phyloP scores from a whole-genome alignment of 257 asterid species.

The Salvia rosmarinus region DNA sequence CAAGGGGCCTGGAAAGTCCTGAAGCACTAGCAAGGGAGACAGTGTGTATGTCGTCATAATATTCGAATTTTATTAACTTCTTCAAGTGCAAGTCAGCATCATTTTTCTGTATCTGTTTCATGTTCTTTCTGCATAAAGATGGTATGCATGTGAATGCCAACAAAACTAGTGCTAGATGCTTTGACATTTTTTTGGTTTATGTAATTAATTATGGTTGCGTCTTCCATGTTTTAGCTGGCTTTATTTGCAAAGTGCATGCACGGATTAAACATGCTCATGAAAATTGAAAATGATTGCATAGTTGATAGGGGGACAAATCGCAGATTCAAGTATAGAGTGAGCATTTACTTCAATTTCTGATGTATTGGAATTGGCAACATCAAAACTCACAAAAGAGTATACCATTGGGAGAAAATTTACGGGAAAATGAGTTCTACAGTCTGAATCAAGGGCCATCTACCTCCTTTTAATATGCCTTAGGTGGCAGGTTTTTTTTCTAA shows the following conservation, averaged over 20 bases:
- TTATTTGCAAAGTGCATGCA: conserved; percentile 1
- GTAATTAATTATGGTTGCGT: conserved; percentile 11
- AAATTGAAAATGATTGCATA: conserved; percentile 1
- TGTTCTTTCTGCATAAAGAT: conserved; percentile 9
- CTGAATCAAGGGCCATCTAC: background rate
- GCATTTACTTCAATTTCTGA: conserved; percentile 11
- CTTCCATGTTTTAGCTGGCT: conserved; percentile 2
- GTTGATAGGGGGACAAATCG: conserved; percentile 11
- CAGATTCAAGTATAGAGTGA: conserved; percentile 15
- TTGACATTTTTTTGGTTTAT: background rate
- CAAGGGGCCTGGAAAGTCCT: conserved; percentile 66
- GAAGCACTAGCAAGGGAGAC: conserved; percentile 73
- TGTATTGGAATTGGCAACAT: background rate
- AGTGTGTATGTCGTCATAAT: conserved; percentile 48
- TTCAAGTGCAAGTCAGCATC: conserved; percentile 10
- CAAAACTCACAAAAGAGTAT: background rate
- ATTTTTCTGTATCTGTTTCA: conserved; percentile 4
- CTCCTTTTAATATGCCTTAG: background rate
- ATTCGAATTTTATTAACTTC: conserved; percentile 10
- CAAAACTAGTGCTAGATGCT: conserved; percentile 7
- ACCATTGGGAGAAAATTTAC: background rate
- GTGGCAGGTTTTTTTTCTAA: conserved; percentile 12
- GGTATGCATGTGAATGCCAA: conserved; percentile 10
- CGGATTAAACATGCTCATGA: background rate
- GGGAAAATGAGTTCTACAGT: background rate